Conservation (phyloP, 2,329 filamentous ascomycete genomes). For the Tolypocladium endophyticum region DNA sequence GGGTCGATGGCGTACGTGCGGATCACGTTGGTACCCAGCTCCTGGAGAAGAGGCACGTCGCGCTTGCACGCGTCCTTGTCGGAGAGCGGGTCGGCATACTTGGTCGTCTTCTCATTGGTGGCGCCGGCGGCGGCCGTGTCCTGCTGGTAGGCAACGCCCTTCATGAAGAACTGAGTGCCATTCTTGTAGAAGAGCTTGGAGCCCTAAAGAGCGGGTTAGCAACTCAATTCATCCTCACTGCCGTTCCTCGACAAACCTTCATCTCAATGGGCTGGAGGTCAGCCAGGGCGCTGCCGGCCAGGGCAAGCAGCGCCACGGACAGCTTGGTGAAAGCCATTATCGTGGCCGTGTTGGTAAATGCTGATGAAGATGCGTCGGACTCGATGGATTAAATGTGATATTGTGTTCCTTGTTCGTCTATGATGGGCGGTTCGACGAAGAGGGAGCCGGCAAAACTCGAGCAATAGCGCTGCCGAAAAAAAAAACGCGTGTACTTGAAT, state of each 20-base stretch:
- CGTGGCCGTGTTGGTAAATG: not conserved
- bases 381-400: not conserved
- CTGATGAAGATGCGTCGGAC: not conserved
- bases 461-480: not conserved
- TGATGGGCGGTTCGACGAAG: not conserved
- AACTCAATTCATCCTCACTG: not conserved
- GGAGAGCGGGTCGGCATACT: conserved; percentile 76
- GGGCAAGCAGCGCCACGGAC: conserved; percentile 24
- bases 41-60: conserved; percentile 70
- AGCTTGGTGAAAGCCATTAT: conserved; percentile 23
- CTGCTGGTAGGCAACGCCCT: conserved; percentile 92
- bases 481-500: not conserved
- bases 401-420: not conserved
- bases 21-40: conserved; percentile 83
- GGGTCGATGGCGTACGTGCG: conserved; percentile 92
- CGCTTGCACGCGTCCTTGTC: conserved; percentile 63
- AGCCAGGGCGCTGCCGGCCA: conserved; percentile 30
- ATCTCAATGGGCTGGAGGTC: conserved; percentile 50
- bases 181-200: conserved; percentile 86
- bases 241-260: conserved; percentile 44
- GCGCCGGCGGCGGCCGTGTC: conserved; percentile 50
- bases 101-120: conserved; percentile 30
- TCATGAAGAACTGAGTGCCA: conserved; percentile 62
- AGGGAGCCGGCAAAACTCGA: not conserved
- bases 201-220: conserved; percentile 36